Evolutionary conservation across 1,139 yeast genomes (phyloP).

Genomic region (Hyphopichia wangnamkhiaoensis): DNA sequence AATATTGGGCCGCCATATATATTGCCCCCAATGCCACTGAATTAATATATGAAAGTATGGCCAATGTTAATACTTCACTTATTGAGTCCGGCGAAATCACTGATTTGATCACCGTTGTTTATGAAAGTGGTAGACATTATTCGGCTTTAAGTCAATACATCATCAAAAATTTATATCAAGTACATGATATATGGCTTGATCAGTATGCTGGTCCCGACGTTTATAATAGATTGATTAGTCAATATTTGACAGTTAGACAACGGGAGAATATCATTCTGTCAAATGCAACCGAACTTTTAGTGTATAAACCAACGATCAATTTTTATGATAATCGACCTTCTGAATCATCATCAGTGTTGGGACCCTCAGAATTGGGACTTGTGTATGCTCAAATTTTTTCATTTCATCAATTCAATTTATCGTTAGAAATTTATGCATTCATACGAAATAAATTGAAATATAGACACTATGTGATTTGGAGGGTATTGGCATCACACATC

Average conservation of each 20-base stretch:
- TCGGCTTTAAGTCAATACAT: slow-evolving; percentile 42
- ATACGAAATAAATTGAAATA: slow-evolving; percentile 36
- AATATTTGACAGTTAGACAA: slow-evolving; percentile 13
- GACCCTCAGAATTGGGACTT: slow-evolving; percentile 37
- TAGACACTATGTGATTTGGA: slow-evolving; percentile 47
- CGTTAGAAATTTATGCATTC: slow-evolving; percentile 21
- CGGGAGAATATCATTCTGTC: slow-evolving; percentile 14
- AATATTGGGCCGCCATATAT: slow-evolving; percentile 57
- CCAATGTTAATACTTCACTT: slow-evolving; percentile 19
- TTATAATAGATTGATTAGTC: slow-evolving; percentile 23
- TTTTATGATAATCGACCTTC: slow-evolving; percentile 24
- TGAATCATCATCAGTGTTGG: slow-evolving; percentile 23
- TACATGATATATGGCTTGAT: slow-evolving; percentile 28
- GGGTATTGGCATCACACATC: slow-evolving; percentile 47
- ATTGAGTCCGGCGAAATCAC: slow-evolving; percentile 13
- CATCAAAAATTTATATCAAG: slow-evolving; percentile 32
- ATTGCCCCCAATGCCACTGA: slow-evolving; percentile 47
- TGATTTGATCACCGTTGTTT: slow-evolving; percentile 34
- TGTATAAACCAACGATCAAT: slow-evolving; percentile 19
- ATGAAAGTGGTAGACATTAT: slow-evolving; percentile 58
- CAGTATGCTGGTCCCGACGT: slow-evolving; percentile 20
- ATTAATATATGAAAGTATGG: slow-evolving; percentile 32
- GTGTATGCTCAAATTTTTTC: slow-evolving; percentile 35
- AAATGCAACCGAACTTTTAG: slow-evolving; percentile 17
- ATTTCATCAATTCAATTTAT: slow-evolving; percentile 34